Evolutionary conservation across 768 basidiomycete genomes (phyloP).

Genomic region (Podaxis mareebaensis): DNA sequence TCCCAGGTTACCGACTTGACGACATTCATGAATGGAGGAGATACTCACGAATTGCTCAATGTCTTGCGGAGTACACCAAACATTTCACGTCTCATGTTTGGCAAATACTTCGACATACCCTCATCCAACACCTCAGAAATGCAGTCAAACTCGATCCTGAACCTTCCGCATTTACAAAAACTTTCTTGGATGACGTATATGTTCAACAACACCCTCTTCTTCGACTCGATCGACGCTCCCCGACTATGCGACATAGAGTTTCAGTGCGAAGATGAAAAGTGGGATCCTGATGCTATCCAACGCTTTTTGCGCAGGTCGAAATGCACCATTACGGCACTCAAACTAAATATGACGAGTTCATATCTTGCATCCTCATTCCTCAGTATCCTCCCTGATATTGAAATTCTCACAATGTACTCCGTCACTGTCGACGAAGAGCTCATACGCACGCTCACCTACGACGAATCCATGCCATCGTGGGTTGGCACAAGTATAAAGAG

Average conservation of each 20-base stretch:
- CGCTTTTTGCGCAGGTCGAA: constrained; percentile 2
- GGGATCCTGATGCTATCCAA: background rate
- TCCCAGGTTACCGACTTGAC: constrained; percentile 2
- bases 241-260: background rate
- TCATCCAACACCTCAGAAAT: background rate
- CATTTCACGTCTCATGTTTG: background rate
- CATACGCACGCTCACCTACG: background rate
- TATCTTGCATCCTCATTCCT: background rate
- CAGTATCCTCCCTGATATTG: background rate
- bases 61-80: background rate
- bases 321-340: background rate
- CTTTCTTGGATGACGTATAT: background rate
- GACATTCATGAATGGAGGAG: background rate
- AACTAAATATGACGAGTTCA: background rate
- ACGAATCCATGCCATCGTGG: background rate
- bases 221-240: background rate
- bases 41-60: background rate
- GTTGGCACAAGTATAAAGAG: background rate
- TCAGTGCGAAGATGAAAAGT: background rate
- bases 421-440: background rate
- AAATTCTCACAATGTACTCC: background rate
- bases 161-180: background rate
- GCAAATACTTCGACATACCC: background rate
- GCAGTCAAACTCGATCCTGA: background rate
- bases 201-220: background rate